A percentile compares a stretch with the other conserved stretches of the same genome.
Evolutionary conservation across 2,329 filamentous ascomycete species (phyloP).

Genomic region (Graphiopsis chlorocephala): DNA sequence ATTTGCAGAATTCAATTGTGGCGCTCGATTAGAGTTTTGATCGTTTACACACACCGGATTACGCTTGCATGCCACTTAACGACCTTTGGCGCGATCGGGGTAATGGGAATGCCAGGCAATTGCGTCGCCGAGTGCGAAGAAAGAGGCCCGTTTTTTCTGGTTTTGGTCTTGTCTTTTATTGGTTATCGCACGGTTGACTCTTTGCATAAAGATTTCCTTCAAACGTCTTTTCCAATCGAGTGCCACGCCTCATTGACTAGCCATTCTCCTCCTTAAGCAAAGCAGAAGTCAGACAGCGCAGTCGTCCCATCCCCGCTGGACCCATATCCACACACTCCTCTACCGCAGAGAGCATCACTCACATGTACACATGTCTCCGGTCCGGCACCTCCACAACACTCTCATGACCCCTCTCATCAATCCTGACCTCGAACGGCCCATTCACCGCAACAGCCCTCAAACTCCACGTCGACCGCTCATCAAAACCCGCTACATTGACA

Average conservation of each 20-base stretch:
- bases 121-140: neutral
- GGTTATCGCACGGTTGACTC: neutral
- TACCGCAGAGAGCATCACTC: neutral
- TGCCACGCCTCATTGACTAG: neutral
- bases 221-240: neutral
- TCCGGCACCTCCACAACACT: neutral
- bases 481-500: neutral
- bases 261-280: neutral
- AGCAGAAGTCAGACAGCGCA: neutral
- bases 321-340: neutral
- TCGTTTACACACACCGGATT: neutral
- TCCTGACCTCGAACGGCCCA: neutral
- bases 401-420: constrained; percentile 1
- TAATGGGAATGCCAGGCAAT: neutral
- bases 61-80: neutral
- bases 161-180: neutral
- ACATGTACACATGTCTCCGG: neutral
- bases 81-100: neutral
- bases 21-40: neutral
- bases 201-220: neutral
- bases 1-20: neutral
- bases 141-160: neutral
- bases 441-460: constrained; percentile 1
- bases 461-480: neutral
- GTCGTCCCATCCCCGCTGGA: neutral